Conservation (phyloP, 495 filamentous ascomycete genomes). For the Saxophila tyrrhenica region DNA sequence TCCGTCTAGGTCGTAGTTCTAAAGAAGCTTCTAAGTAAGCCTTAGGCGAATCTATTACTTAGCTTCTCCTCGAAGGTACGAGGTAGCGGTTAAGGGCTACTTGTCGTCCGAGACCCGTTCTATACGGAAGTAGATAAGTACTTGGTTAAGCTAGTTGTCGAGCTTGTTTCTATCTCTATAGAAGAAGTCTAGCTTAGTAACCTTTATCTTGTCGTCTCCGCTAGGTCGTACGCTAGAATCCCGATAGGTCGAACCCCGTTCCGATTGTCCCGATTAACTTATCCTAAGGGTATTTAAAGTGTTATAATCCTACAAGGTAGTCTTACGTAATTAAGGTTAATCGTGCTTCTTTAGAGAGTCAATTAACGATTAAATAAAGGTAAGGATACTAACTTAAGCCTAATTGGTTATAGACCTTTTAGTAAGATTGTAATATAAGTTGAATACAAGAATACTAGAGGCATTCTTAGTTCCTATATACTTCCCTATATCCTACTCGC, state of each 20-base stretch:
- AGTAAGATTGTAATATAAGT: too few species aligned
- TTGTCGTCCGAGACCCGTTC: background rate
- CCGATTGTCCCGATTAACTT: background rate
- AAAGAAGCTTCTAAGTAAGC: background rate
- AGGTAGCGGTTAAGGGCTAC: background rate
- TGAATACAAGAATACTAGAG: too few species aligned
- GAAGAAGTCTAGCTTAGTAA: background rate
- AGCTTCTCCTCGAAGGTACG: background rate
- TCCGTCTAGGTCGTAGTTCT: too few species aligned
- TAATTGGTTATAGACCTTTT: too few species aligned
- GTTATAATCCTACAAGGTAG: too few species aligned
- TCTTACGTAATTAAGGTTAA: too few species aligned
- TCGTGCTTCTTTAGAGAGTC: too few species aligned
- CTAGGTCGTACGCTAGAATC: background rate
- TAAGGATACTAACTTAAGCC: too few species aligned
- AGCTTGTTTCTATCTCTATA: conserved; percentile 2
- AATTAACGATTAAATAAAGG: too few species aligned
- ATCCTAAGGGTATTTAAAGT: conserved; percentile 5
- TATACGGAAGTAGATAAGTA: background rate
- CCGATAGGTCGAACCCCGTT: background rate
- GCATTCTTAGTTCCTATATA: too few species aligned
- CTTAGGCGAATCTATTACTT: background rate
- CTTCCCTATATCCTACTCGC: too few species aligned
- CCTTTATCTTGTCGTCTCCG: background rate
- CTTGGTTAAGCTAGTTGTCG: conserved; percentile 2